phyloP scores from a whole-genome alignment of 768 basidiomycete genomes.

The Russula abietina region DNA sequence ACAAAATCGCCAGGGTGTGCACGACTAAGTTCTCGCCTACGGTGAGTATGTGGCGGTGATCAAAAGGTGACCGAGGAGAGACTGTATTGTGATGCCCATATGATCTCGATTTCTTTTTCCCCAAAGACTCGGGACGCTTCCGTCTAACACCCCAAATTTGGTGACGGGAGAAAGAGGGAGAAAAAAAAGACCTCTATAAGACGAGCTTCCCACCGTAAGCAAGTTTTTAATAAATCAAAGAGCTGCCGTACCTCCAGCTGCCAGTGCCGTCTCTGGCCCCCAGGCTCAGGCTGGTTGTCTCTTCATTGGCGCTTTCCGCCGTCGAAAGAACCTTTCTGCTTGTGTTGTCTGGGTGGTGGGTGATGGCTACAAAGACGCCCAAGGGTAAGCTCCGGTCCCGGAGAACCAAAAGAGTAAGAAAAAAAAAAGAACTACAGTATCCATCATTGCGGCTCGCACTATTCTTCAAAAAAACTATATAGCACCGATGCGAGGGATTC shows the following conservation, averaged over 20 bases:
- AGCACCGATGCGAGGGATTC: background rate
- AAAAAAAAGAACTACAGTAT: background rate
- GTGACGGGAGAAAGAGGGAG: conserved; percentile 14
- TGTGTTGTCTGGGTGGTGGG: background rate
- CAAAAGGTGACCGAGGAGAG: conserved; percentile 1
- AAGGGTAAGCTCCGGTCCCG: conserved; percentile 14
- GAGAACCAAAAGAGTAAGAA: background rate
- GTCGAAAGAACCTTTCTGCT: background rate
- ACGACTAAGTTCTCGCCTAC: background rate
- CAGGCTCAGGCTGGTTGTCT: background rate
- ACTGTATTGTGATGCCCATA: background rate
- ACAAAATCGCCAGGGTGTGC: background rate
- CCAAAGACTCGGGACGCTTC: background rate
- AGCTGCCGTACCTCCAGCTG: background rate
- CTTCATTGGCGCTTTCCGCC: background rate
- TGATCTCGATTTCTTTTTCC: background rate
- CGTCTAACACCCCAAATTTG: conserved; percentile 9
- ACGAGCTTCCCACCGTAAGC: conserved; percentile 10
- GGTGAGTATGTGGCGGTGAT: background rate
- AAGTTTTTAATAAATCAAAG: conserved; percentile 12
- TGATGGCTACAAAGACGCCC: background rate
- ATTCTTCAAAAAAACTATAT: background rate
- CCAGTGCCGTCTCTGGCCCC: background rate
- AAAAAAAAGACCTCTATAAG: background rate
- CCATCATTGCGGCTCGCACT: background rate